A percentile compares a stretch with the other conserved stretches of the same genome.
Evolutionary conservation across 352 stramenopile genomes (phyloP).

Genomic region (Pythium folliculosum): DNA sequence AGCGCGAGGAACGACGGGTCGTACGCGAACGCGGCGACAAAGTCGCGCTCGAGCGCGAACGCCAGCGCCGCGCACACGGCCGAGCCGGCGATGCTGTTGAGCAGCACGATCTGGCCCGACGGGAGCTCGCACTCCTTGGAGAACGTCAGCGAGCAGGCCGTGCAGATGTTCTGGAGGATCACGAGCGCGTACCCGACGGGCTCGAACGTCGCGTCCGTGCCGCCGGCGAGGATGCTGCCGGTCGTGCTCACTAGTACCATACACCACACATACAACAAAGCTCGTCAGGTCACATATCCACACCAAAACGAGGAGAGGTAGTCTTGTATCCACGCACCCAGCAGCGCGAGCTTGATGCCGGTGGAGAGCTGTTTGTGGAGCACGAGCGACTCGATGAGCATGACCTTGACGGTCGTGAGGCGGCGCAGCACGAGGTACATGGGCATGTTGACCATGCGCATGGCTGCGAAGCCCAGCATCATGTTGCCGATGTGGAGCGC

Average conservation of each 20-base stretch:
- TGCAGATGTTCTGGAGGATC: slow-evolving; percentile 71
- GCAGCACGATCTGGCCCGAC: slow-evolving; percentile 52
- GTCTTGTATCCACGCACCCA: slow-evolving; percentile 43
- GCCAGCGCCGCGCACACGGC: slow-evolving; percentile 47
- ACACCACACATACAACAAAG: too few species aligned
- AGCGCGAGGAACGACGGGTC: slow-evolving; percentile 38
- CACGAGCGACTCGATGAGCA: slow-evolving; percentile 79
- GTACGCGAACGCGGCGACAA: slow-evolving; percentile 37
- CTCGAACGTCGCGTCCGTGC: slow-evolving; percentile 52
- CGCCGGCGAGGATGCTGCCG: slow-evolving; percentile 59
- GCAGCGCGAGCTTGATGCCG: slow-evolving; percentile 57
- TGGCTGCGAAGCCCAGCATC: slow-evolving; percentile 63
- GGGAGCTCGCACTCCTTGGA: slow-evolving; percentile 63
- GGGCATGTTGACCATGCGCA: slow-evolving; percentile 72
- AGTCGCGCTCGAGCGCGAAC: slow-evolving; percentile 43
- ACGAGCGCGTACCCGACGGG: slow-evolving; percentile 56
- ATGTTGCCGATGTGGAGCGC: slow-evolving; percentile 62
- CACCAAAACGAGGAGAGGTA: background rate
- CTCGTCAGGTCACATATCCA: background rate
- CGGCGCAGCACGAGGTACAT: slow-evolving; percentile 73
- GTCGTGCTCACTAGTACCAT: slow-evolving; percentile 49
- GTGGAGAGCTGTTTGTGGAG: slow-evolving; percentile 57
- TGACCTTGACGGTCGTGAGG: slow-evolving; percentile 73
- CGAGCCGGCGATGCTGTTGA: slow-evolving; percentile 53
- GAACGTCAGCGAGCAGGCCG: slow-evolving; percentile 57